phyloP scores from a whole-genome alignment of 768 basidiomycete genomes.

The Russula sp. region DNA sequence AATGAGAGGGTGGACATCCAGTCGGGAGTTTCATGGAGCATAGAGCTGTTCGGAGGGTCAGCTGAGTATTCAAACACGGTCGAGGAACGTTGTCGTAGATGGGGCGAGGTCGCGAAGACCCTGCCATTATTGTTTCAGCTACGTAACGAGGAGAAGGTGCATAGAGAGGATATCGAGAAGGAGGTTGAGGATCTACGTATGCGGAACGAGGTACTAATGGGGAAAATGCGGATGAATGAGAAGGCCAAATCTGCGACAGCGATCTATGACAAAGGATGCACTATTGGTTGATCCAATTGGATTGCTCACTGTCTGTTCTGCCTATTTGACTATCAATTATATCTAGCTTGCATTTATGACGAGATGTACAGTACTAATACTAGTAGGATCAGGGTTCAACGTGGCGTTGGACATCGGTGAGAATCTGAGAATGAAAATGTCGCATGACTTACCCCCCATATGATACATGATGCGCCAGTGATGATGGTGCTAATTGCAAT shows the following conservation, averaged over 20 bases:
- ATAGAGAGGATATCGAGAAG: conserved; percentile 21
- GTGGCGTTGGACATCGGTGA: too few relatives aligned
- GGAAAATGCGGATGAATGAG: conserved; percentile 4
- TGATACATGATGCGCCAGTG: too few relatives aligned
- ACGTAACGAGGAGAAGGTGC: conserved; percentile 17
- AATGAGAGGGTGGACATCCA: conserved; percentile 7
- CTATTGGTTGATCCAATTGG: conserved; percentile 4
- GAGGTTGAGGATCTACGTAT: conserved; percentile 24
- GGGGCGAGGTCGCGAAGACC: conserved; percentile 19
- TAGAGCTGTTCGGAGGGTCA: conserved; percentile 2
- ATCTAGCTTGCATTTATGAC: neutral
- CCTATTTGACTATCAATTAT: neutral
- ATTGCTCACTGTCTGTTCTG: too few relatives aligned
- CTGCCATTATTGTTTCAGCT: conserved; percentile 21
- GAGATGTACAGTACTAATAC: neutral
- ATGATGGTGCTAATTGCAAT: too few relatives aligned
- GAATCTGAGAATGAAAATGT: too few relatives aligned
- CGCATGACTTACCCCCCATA: too few relatives aligned
- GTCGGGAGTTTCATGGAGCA: conserved; percentile 17
- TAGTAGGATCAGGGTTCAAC: neutral
- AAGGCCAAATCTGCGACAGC: neutral
- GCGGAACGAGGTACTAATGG: conserved; percentile 23
- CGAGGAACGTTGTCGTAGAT: conserved; percentile 3
- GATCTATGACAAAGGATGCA: conserved; percentile 9
- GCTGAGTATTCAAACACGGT: neutral